Evolutionary conservation across 1,284 basidiomycete genomes (phyloP), one percentile per base, ranked within the genome.

Genomic region (Golubevia pallescens): DNA sequence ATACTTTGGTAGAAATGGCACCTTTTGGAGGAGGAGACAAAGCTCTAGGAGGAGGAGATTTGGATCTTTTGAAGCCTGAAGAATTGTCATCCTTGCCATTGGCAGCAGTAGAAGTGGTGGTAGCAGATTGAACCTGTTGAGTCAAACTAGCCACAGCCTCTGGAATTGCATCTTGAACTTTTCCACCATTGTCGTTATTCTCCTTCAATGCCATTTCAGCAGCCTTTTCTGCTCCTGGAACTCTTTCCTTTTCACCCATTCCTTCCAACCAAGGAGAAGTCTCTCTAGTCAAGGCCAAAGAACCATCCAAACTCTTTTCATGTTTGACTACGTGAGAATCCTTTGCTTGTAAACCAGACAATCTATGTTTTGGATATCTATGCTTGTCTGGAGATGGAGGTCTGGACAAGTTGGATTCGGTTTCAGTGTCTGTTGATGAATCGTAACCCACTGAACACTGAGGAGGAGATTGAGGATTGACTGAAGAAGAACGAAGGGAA

Each of bases 391-490:
- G 77, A 10, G 76, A 76, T 10, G 77, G 77, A 10, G 77, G 77
- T 38, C 77, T 68, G 13, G 77, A 80, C 57, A 80, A 67, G 60
- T 77, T 77, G 60, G 76, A 78, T 51, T 80, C 77, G 23, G 77
- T 80, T 55, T 80, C 77, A 60, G 68, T 73, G 58, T 80, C 77
- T 53, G 71, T 38, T 5, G 5, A 4, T 5, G 34, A 38, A 5
- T 38, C 34, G 10, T 38, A 38, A 5, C 34, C 34, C 34, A 38
- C 10, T 5, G 34, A 5, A 38, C 5, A 4, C n/a, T n/a, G n/a
- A 5, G 34, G 34, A 5, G 34, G 34, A 38, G 3, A 10, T 5
- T 5, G 3, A 5, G 34, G 34, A 38, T 38, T 38, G n/a, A n/a
- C n/a, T n/a, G n/a, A n/a, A n/a, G n/a, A n/a, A n/a, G n/a, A n/a